Evolutionary conservation across 1,284 basidiomycete species (phyloP).

Genomic region (Leccinum insolens): DNA sequence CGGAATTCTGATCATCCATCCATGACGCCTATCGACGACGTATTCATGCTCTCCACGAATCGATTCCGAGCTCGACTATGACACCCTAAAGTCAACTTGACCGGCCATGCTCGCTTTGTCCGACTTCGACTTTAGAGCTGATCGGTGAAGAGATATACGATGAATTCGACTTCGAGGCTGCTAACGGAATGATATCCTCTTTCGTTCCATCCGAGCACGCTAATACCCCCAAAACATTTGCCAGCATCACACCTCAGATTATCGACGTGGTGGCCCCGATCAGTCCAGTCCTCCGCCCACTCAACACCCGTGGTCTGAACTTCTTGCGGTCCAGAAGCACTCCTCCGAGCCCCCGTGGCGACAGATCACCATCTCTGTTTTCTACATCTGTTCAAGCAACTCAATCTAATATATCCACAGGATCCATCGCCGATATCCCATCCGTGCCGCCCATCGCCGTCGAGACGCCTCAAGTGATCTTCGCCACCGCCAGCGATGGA

Average conservation of each 20-base stretch:
- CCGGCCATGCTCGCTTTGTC: slow-evolving; percentile 44
- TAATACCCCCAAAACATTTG: too few species aligned
- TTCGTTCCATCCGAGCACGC: too few species aligned
- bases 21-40: slow-evolving; percentile 37
- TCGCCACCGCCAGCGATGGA: neutral
- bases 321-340: too few species aligned
- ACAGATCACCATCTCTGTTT: too few species aligned
- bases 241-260: too few species aligned
- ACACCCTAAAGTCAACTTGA: slow-evolving; percentile 52
- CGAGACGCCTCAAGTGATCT: neutral
- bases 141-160: slow-evolving; percentile 92
- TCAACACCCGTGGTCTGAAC: too few species aligned
- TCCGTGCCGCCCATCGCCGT: neutral
- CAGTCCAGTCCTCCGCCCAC: too few species aligned
- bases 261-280: too few species aligned
- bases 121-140: slow-evolving; percentile 53
- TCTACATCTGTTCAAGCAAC: neutral
- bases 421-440: neutral
- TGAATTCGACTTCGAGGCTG: slow-evolving; percentile 78
- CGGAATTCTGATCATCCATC: slow-evolving; percentile 20
- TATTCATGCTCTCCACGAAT: slow-evolving; percentile 23
- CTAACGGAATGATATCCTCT: too few species aligned
- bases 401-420: neutral
- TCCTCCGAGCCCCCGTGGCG: too few species aligned
- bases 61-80: slow-evolving; percentile 46